These are phyloP conservation scores for Lachancea nothofagi DNA, from an alignment of 805 yeast species.

Conservation along the genomic window DNA sequence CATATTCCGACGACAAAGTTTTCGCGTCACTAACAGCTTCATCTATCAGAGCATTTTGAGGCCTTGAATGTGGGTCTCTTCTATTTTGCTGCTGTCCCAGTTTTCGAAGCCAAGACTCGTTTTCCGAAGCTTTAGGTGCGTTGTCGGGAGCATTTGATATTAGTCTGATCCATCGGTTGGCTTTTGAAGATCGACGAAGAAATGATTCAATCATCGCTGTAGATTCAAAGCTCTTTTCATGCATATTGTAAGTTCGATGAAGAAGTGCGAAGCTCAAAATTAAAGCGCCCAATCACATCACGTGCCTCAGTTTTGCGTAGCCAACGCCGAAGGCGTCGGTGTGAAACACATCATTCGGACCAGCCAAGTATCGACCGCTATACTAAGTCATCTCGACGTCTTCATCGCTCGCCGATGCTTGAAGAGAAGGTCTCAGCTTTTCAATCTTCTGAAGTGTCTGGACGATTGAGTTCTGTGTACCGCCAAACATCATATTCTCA, in stretches of 20 bases:
- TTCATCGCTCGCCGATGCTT: conserved; percentile 2
- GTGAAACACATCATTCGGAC: not conserved
- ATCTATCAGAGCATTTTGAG: not conserved
- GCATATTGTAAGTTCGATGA: too few relatives aligned
- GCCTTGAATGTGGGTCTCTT: not conserved
- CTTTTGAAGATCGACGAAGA: too few relatives aligned
- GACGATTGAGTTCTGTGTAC: conserved; percentile 26
- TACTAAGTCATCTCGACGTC: conserved; percentile 6
- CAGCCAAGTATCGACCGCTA: not conserved
- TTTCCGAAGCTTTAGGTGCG: conserved; percentile 39
- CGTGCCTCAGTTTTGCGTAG: too few relatives aligned
- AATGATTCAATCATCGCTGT: too few relatives aligned
- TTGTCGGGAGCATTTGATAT: conserved; percentile 30
- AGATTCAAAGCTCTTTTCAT: too few relatives aligned
- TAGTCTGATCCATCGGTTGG: not conserved
- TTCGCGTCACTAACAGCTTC: not conserved
- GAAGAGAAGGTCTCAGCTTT: conserved; percentile 12
- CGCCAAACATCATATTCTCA: conserved; percentile 31
- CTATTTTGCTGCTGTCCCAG: conserved; percentile 12
- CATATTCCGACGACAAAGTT: not conserved
- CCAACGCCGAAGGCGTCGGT: too few relatives aligned
- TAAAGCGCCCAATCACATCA: too few relatives aligned
- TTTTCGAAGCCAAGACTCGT: conserved; percentile 39
- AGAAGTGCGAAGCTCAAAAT: too few relatives aligned
- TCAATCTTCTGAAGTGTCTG: conserved; percentile 27